Conservation (phyloP, 140 eudicot species). For the Stevia rebaudiana region DNA sequence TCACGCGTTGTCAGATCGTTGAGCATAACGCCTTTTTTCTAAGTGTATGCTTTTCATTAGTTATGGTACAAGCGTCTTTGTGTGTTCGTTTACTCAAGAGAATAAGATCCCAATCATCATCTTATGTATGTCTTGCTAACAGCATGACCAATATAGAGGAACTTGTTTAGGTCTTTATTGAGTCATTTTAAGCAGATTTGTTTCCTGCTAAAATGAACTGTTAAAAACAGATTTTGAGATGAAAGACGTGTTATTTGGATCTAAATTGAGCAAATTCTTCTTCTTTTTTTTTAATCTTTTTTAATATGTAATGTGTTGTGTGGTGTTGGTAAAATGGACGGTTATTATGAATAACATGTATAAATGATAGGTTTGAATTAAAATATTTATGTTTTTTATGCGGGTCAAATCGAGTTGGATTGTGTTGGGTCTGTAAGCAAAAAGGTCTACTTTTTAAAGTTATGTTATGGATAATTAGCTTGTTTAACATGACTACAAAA, state of each 20-base stretch:
- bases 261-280: not conserved
- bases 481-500: too few relatives aligned
- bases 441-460: too few relatives aligned
- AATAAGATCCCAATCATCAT: constrained; percentile 21
- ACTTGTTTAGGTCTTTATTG: constrained; percentile 15
- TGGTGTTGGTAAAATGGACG: not conserved
- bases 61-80: constrained; percentile 13
- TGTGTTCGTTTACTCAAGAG: constrained; percentile 23
- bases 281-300: not conserved
- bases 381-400: too few relatives aligned
- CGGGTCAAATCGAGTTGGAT: too few relatives aligned
- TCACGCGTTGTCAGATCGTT: not conserved
- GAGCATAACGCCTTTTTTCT: constrained; percentile 6
- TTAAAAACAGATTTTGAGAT: not conserved
- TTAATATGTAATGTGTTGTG: not conserved
- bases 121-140: constrained; percentile 28
- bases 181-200: not conserved
- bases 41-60: constrained; percentile 14
- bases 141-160: constrained; percentile 23
- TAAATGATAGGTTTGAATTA: not conserved
- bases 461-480: too few relatives aligned
- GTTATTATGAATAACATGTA: not conserved
- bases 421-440: too few relatives aligned
- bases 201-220: not conserved
- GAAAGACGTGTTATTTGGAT: not conserved